These are phyloP conservation scores for Piper betle DNA, from an alignment of 164 flowering plant species.

Conservation along the genomic window DNA sequence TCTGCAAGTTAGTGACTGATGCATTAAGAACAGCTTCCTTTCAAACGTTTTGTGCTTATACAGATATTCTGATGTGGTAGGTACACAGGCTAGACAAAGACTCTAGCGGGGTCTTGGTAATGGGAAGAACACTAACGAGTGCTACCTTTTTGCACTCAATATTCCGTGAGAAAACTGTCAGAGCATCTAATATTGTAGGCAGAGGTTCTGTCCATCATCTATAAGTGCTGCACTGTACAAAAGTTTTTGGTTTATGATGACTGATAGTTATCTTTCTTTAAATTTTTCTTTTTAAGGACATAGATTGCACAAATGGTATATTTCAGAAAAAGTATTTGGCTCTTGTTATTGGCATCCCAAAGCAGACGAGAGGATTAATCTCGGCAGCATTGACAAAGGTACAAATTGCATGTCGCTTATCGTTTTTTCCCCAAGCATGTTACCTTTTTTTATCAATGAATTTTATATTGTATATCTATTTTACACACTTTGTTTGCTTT, in stretches of 20 bases:
- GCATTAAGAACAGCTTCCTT: not conserved
- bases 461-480: not conserved
- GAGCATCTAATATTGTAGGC: conserved; percentile 48
- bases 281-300: conserved; percentile 21
- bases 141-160: conserved; percentile 67
- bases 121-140: conserved; percentile 89
- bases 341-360: conserved; percentile 83
- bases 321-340: conserved; percentile 71
- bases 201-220: not conserved
- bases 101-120: conserved; percentile 81
- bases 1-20: too few relatives aligned
- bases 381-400: conserved; percentile 83
- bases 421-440: not conserved
- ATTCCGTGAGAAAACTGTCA: conserved; percentile 82
- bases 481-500: not conserved
- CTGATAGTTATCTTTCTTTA: not conserved
- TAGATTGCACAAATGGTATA: conserved; percentile 21
- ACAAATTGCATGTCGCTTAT: conserved; percentile 2
- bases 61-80: conserved; percentile 17
- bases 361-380: conserved; percentile 49
- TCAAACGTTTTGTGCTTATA: too few relatives aligned
- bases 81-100: conserved; percentile 97
- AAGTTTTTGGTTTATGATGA: not conserved
- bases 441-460: not conserved
- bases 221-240: not conserved